Evolutionary conservation across 768 basidiomycete species (phyloP), one percentile per base, ranked within the genome.

Genomic region (Lactarius hatsudake): DNA sequence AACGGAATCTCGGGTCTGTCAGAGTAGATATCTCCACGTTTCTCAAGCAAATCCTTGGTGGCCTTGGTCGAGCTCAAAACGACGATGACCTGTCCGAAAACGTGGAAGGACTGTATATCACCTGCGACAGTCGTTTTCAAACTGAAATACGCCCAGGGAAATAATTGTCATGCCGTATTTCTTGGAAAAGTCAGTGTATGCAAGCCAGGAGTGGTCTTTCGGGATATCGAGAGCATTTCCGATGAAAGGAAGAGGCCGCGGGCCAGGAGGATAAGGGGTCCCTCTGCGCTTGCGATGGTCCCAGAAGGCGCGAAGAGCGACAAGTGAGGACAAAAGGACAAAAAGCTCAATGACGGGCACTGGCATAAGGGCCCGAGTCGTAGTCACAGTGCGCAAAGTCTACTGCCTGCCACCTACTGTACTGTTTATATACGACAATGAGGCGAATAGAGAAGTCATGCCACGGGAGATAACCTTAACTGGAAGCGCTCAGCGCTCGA

Each of bases 11-110:
- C 32, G 28, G 65, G 56, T 0, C 68, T 61, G 43, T 60, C 65
- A 17, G 61, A 66, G 23, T 56, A 69, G 5, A 59, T 82, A n/a
- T 79, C 72, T 61, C 84, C 81, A 59, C 83, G 79, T 71, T 80
- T 84, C 51, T 86, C 85, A 32, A 87, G 76, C 26, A 87, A 74
- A 61, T 82, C 83, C 12, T 78, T 77, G 40, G 79, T 78, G 7
- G 78, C 80, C 65, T 80, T 76, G 68, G 76, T 63, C 61, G 80
- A 80, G 72, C 81, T 85, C 42, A 87, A 74, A 62, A 87, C 75
- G 57, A 87, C 70, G 72, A 84, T 79, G 9, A 81, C 78, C 62
- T 81, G 80, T 28, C 81, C 79, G 30, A 86, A 73, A 30, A 84
- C 65, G 45, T 74, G 73, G 59, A 80, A 62, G 64, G 55, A 40